These are phyloP conservation scores for Fusarium burgessii DNA, from an alignment of 2,329 filamentous ascomycete species.

Conservation along the genomic window DNA sequence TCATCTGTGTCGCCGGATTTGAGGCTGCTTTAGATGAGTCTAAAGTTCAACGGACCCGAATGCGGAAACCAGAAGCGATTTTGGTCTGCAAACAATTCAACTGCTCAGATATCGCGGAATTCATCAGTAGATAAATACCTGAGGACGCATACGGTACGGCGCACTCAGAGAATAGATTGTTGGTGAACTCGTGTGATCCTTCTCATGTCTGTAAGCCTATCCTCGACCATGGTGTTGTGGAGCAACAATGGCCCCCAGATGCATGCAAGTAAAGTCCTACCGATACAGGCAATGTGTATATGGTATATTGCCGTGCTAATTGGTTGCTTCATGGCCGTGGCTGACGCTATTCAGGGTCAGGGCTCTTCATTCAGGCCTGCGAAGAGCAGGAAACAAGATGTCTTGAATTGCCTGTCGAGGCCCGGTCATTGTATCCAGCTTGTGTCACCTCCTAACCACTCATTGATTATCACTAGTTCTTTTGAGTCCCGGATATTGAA, in stretches of 20 bases:
- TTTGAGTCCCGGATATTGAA: not conserved
- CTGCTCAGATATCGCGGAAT: not conserved
- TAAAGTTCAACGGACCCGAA: slow-evolving; percentile 35
- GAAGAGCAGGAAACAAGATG: slow-evolving; percentile 15
- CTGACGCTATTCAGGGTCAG: slow-evolving; percentile 30
- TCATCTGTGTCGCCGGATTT: slow-evolving; percentile 28
- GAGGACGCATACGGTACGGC: slow-evolving; percentile 28
- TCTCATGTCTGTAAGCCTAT: slow-evolving; percentile 16
- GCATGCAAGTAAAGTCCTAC: slow-evolving; percentile 32
- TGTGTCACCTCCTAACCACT: slow-evolving; percentile 25
- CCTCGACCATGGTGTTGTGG: slow-evolving; percentile 32
- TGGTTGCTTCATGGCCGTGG: slow-evolving; percentile 20
- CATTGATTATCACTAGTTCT: not conserved
- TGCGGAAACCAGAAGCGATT: slow-evolving; percentile 33
- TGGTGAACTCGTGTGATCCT: slow-evolving; percentile 11
- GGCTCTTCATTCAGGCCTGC: slow-evolving; percentile 21
- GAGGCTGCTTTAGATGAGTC: slow-evolving; percentile 33
- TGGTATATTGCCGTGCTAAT: slow-evolving; percentile 5
- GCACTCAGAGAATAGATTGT: slow-evolving; percentile 8
- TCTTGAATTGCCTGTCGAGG: slow-evolving; percentile 13
- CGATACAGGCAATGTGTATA: slow-evolving; percentile 18
- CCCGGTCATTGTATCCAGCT: slow-evolving; percentile 24
- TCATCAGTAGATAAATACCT: slow-evolving; percentile 37
- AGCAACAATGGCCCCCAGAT: slow-evolving; percentile 24
- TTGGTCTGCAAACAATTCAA: slow-evolving; percentile 32